Percentiles rank a stretch among this genome's conserved stretches.
phyloP scores from a whole-genome alignment of 2,329 filamentous ascomycete species.

The Orbilia oligospora region DNA sequence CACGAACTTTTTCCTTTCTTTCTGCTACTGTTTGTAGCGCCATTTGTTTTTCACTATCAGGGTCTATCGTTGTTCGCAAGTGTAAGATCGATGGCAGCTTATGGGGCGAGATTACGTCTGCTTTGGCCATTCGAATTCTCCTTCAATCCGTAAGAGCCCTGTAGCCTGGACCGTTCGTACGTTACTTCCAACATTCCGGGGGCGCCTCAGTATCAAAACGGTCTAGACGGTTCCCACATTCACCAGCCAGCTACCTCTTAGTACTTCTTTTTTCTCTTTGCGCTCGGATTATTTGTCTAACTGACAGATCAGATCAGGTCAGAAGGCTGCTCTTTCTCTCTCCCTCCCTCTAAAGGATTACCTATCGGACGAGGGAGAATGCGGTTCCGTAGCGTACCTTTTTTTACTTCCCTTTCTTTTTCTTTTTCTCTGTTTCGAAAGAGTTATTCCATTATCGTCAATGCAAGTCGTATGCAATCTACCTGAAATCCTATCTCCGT shows the following conservation, averaged over 20 bases:
- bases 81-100: slow-evolving; percentile 30
- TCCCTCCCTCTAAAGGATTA: slow-evolving; percentile 16
- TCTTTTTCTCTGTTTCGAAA: slow-evolving; percentile 6
- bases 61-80: slow-evolving; percentile 38
- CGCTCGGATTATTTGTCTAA: slow-evolving; percentile 20
- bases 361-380: slow-evolving; percentile 23
- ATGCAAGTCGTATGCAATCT: slow-evolving; percentile 36
- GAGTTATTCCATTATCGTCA: slow-evolving; percentile 25
- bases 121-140: slow-evolving; percentile 24
- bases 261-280: background rate
- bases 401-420: slow-evolving; percentile 10
- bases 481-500: slow-evolving; percentile 33
- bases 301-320: background rate
- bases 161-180: slow-evolving; percentile 20
- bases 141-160: slow-evolving; percentile 24
- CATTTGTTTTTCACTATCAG: slow-evolving; percentile 23
- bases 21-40: background rate
- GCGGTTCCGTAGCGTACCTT: slow-evolving; percentile 36
- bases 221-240: slow-evolving; percentile 27
- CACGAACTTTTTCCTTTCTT: slow-evolving; percentile 1
- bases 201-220: slow-evolving; percentile 22
- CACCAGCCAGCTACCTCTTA: background rate
- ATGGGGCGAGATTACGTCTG: slow-evolving; percentile 41
- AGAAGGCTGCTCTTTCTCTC: background rate
- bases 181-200: slow-evolving; percentile 31